These are phyloP conservation scores for Canavalia gladiata DNA, from an alignment of 306 rosid species.

Conservation along the genomic window DNA sequence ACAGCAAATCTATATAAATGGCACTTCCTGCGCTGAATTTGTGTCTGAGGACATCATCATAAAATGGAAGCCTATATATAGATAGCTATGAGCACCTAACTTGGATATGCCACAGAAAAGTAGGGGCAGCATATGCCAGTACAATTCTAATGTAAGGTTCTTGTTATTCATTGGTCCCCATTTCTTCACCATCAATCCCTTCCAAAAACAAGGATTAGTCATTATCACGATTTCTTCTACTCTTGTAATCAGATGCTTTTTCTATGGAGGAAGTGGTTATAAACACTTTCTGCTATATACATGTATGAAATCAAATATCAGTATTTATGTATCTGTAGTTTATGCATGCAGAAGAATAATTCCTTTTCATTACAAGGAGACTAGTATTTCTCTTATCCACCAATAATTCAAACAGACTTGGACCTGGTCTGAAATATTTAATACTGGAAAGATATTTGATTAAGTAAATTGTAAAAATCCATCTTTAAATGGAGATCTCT, in stretches of 20 bases:
- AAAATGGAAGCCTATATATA: conserved; percentile 40
- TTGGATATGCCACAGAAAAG: conserved; percentile 65
- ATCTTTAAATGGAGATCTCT: not conserved
- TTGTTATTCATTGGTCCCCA: conserved; percentile 47
- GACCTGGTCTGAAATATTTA: not conserved
- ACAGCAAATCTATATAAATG: conserved; percentile 48
- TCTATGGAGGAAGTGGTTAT: conserved; percentile 12
- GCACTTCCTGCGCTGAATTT: conserved; percentile 22
- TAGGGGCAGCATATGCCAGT: conserved; percentile 55
- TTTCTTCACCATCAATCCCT: conserved; percentile 37
- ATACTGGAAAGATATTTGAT: not conserved
- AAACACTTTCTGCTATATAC: not conserved
- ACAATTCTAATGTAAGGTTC: conserved; percentile 54
- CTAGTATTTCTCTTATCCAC: no score
- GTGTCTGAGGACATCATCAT: conserved; percentile 42
- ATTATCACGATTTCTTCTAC: conserved; percentile 1
- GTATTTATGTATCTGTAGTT: not conserved
- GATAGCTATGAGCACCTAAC: conserved; percentile 48
- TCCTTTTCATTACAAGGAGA: not conserved
- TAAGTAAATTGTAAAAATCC: not conserved
- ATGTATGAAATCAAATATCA: conserved; percentile 32
- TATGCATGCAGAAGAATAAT: conserved; percentile 19
- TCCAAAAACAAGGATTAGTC: conserved; percentile 38
- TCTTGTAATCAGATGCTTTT: conserved; percentile 38
- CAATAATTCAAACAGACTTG: no score